These are phyloP conservation scores for Blastobotrys chiropterorum DNA, from an alignment of 805 yeast species.

Conservation along the genomic window DNA sequence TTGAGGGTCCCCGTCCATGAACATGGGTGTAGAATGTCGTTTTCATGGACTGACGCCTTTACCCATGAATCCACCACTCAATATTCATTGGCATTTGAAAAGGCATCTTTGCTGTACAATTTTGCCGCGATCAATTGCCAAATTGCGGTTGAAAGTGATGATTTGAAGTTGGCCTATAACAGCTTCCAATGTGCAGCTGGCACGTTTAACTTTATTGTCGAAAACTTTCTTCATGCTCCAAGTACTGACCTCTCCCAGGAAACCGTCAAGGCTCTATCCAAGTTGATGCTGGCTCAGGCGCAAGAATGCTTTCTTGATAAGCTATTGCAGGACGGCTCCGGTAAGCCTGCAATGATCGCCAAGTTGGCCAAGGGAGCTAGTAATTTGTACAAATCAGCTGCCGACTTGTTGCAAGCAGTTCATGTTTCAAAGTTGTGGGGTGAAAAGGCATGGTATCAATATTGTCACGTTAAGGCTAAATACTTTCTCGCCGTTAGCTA, in stretches of 20 bases:
- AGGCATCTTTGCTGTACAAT: conserved; percentile 77
- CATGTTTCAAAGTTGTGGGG: conserved; percentile 36
- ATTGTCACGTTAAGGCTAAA: conserved; percentile 45
- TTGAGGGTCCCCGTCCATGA: conserved; percentile 63
- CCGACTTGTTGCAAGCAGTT: conserved; percentile 33
- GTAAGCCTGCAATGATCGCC: conserved; percentile 66
- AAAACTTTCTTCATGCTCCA: conserved; percentile 86
- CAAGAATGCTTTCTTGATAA: conserved; percentile 76
- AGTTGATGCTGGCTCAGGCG: conserved; percentile 76
- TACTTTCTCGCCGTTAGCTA: conserved; percentile 56
- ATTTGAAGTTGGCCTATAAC: conserved; percentile 54
- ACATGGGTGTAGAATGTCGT: conserved; percentile 51
- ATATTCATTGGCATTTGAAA: conserved; percentile 79
- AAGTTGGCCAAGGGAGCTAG: conserved; percentile 65
- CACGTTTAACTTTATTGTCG: conserved; percentile 60
- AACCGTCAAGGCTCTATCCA: conserved; percentile 56
- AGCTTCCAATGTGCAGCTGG: conserved; percentile 74
- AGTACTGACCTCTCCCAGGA: conserved; percentile 67
- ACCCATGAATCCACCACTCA: conserved; percentile 47
- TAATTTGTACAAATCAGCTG: conserved; percentile 47
- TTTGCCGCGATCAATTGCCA: conserved; percentile 58
- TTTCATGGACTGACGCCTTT: conserved; percentile 78
- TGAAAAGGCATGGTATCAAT: conserved; percentile 43
- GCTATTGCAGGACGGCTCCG: conserved; percentile 39
- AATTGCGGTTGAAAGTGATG: conserved; percentile 34